A percentile compares a stretch with the other conserved stretches of the same genome.
Evolutionary conservation across 108 stramenopile genomes (phyloP).

Genomic region (Skeletonema tropicum): DNA sequence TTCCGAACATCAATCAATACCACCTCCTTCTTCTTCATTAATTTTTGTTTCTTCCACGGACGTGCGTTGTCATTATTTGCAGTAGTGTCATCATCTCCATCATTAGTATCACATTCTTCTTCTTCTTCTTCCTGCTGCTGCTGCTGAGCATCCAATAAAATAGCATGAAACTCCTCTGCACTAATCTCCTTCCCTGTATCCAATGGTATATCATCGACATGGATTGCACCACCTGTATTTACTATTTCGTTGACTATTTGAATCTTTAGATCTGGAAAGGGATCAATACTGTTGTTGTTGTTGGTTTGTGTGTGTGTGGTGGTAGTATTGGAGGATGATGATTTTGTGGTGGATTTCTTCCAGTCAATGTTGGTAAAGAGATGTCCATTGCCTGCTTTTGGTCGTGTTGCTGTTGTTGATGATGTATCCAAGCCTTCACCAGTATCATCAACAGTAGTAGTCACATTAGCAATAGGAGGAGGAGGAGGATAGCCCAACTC

Average conservation of each 20-base stretch:
- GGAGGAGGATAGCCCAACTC: conserved; percentile 34
- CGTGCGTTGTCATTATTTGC: background rate
- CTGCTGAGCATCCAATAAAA: conserved; percentile 28
- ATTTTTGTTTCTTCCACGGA: background rate
- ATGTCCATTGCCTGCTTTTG: conserved; percentile 17
- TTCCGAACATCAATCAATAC: conserved; percentile 87
- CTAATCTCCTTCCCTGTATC: conserved; percentile 66
- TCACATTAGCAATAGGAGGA: background rate
- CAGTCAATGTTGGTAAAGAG: conserved; percentile 72
- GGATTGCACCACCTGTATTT: conserved; percentile 65
- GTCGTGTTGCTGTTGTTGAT: background rate
- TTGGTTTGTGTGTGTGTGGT: conserved; percentile 11
- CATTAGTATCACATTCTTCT: background rate
- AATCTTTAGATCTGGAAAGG: conserved; percentile 84
- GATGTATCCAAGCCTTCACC: no score
- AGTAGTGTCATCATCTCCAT: background rate
- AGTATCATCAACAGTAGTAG: conserved; percentile 2
- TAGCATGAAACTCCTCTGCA: conserved; percentile 72
- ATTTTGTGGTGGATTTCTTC: conserved; percentile 53
- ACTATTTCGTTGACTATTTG: conserved; percentile 84
- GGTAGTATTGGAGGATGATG: no score
- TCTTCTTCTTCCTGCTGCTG: background rate
- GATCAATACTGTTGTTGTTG: conserved; percentile 32
- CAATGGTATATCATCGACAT: conserved; percentile 57
- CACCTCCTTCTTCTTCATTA: conserved; percentile 33